These are phyloP conservation scores for Stenogyne calaminthoides DNA, from an alignment of 305 asterid species.

Conservation along the genomic window DNA sequence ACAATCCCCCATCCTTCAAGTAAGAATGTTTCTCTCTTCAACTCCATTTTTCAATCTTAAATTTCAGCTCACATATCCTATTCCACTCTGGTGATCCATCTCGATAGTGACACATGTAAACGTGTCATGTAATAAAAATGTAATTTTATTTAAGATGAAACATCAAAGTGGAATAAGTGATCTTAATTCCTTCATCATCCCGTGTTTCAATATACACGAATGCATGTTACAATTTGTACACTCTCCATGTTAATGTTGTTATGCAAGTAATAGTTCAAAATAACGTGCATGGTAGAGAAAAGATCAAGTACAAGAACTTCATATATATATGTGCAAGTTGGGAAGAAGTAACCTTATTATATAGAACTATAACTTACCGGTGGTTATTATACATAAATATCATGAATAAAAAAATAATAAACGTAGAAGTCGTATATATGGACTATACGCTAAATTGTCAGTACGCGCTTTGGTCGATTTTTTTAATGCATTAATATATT, in stretches of 20 bases:
- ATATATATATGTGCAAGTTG: no score
- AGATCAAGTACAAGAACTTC: no score
- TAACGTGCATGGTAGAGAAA: no score
- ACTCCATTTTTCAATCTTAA: background rate
- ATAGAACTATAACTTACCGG: background rate
- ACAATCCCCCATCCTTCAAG: conserved; percentile 76
- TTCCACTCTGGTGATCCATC: no score
- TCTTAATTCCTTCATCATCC: background rate
- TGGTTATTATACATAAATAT: background rate
- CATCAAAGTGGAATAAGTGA: no score
- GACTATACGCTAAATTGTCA: background rate
- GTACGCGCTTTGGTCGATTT: background rate
- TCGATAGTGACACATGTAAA: no score
- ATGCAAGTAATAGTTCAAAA: no score
- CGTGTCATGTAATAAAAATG: no score
- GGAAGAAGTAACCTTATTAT: no score
- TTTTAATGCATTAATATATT: background rate
- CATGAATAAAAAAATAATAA: background rate
- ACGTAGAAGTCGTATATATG: background rate
- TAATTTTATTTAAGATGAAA: no score
- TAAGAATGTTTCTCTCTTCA: conserved; percentile 29
- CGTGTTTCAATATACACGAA: background rate
- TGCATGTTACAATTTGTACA: no score
- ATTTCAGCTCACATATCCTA: background rate
- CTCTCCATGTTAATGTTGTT: no score